Conservation (phyloP, 1,139 yeast genomes). For the Chernovozyma sophiae-reginae region DNA sequence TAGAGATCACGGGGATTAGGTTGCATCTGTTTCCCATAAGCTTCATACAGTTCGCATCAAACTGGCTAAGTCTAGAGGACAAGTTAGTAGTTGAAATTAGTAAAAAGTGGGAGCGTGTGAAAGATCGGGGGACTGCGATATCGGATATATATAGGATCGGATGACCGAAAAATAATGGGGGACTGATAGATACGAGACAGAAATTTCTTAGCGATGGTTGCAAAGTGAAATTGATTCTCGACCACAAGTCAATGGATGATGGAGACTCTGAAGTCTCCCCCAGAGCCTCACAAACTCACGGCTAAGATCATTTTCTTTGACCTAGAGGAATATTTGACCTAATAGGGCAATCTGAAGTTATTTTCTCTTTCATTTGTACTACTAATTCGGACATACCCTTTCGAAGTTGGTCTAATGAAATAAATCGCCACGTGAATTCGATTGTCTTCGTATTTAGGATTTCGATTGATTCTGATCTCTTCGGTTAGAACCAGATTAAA, state of each 20-base stretch:
- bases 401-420: conserved; percentile 55
- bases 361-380: neutral
- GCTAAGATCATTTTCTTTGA: too few species aligned
- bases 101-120: conserved; percentile 2
- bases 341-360: too few species aligned
- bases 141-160: too few species aligned
- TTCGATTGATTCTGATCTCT: conserved; percentile 57
- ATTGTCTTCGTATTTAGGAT: conserved; percentile 49
- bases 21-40: conserved; percentile 48
- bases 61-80: conserved; percentile 23
- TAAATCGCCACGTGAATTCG: conserved; percentile 63
- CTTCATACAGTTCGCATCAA: conserved; percentile 49
- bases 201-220: too few species aligned
- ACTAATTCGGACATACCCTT: conserved; percentile 26
- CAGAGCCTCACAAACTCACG: too few species aligned
- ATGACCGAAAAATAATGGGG: too few species aligned
- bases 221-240: too few species aligned
- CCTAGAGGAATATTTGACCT: too few species aligned
- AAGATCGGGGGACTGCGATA: neutral
- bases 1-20: conserved; percentile 53
- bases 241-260: too few species aligned
- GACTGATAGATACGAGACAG: too few species aligned
- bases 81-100: too few species aligned
- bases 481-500: conserved; percentile 54
- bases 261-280: too few species aligned